Evolutionary conservation across 2,329 filamentous ascomycete genomes (phyloP).

Genomic region (Phyllosticta citribraziliensis): DNA sequence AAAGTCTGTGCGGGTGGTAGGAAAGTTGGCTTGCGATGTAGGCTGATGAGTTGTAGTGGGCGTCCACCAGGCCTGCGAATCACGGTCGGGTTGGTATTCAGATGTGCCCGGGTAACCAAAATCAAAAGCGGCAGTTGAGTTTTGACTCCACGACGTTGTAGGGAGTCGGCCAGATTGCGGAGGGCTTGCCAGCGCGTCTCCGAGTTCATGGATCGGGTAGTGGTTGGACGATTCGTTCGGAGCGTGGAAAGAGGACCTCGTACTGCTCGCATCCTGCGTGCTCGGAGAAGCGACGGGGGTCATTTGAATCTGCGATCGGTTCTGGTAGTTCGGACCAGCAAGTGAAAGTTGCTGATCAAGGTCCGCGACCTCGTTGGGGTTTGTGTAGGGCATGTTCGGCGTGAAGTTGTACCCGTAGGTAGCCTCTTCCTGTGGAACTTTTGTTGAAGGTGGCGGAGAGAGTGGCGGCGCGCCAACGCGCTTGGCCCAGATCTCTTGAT

Average conservation of each 20-base stretch:
- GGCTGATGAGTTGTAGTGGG: slow-evolving; percentile 14
- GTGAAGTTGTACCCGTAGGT: slow-evolving; percentile 16
- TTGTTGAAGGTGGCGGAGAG: slow-evolving; percentile 21
- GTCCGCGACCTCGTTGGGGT: background rate
- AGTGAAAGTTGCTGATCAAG: slow-evolving; percentile 4
- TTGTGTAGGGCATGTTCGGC: background rate
- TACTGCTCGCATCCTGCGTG: slow-evolving; percentile 1
- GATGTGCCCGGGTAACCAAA: slow-evolving; percentile 24
- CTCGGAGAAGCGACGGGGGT: slow-evolving; percentile 9
- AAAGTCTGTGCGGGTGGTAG: slow-evolving; percentile 13
- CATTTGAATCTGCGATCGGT: slow-evolving; percentile 5
- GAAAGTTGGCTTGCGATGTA: slow-evolving; percentile 13
- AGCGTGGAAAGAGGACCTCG: slow-evolving; percentile 14
- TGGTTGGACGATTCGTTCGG: slow-evolving; percentile 15
- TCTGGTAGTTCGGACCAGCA: background rate
- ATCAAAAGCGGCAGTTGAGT: slow-evolving; percentile 20
- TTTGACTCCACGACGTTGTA: slow-evolving; percentile 23
- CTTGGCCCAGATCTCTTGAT: slow-evolving; percentile 43
- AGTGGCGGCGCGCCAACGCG: slow-evolving; percentile 32
- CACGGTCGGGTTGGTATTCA: slow-evolving; percentile 16
- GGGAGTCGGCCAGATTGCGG: slow-evolving; percentile 23
- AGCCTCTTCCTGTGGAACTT: slow-evolving; percentile 17
- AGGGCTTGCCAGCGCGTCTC: slow-evolving; percentile 27
- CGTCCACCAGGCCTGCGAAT: slow-evolving; percentile 22
- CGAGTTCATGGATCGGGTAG: slow-evolving; percentile 15